These are phyloP conservation scores for Leishmania aethiopica DNA, from an alignment of 208 protist genomes.

Conservation along the genomic window DNA sequence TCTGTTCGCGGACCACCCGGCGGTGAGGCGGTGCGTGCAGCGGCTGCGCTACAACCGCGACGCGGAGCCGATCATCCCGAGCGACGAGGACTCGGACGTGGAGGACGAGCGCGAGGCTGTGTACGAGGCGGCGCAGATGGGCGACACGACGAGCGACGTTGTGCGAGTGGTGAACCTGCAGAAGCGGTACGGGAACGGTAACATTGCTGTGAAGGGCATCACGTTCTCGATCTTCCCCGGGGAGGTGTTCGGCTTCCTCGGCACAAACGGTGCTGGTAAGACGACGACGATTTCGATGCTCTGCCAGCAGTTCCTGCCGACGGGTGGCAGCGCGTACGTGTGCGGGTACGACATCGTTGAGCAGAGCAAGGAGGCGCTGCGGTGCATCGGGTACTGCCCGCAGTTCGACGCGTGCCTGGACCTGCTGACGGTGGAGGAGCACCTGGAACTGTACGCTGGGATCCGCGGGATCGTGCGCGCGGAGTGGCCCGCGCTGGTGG, in stretches of 20 bases:
- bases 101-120: slow-evolving; percentile 41
- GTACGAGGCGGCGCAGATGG: slow-evolving; percentile 17
- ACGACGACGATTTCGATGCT: slow-evolving; percentile 87
- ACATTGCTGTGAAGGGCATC: slow-evolving; percentile 65
- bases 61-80: slow-evolving; percentile 4
- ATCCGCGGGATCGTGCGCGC: slow-evolving; percentile 40
- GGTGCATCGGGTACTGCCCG: slow-evolving; percentile 94
- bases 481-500: slow-evolving; percentile 31
- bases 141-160: slow-evolving; percentile 21
- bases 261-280: slow-evolving; percentile 92
- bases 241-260: slow-evolving; percentile 90
- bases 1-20: slow-evolving; percentile 39
- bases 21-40: background rate
- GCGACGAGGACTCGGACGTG: slow-evolving; percentile 48
- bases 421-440: slow-evolving; percentile 93
- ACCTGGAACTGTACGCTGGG: slow-evolving; percentile 66
- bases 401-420: slow-evolving; percentile 95
- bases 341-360: slow-evolving; percentile 61
- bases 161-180: slow-evolving; percentile 41
- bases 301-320: slow-evolving; percentile 75
- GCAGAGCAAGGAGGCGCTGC: slow-evolving; percentile 45
- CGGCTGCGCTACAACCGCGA: slow-evolving; percentile 29
- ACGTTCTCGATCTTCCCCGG: slow-evolving; percentile 67
- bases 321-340: slow-evolving; percentile 59
- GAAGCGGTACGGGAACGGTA: slow-evolving; percentile 29